Conservation (phyloP, 495 filamentous ascomycete genomes). For the Penicillium cosmopolitanum region DNA sequence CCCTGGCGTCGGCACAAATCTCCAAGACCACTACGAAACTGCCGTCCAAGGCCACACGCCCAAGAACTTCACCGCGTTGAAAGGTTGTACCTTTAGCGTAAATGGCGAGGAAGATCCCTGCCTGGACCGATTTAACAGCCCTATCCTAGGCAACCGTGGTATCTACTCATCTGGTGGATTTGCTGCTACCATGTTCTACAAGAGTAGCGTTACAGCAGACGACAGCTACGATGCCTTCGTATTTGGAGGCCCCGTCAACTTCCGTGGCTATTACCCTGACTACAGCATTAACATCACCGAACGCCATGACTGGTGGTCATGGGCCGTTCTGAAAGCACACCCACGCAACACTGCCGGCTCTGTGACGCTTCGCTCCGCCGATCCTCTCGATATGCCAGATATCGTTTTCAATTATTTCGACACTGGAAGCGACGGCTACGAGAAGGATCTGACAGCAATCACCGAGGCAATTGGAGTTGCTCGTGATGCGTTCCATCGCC, state of each 20-base stretch:
- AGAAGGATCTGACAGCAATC: slow-evolving; percentile 50
- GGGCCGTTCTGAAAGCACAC: slow-evolving; percentile 57
- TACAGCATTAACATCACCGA: slow-evolving; percentile 35
- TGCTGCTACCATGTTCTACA: slow-evolving; percentile 49
- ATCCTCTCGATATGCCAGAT: slow-evolving; percentile 57
- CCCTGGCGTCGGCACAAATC: slow-evolving; percentile 66
- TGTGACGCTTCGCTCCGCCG: slow-evolving; percentile 50
- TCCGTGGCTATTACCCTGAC: slow-evolving; percentile 45
- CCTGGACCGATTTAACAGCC: slow-evolving; percentile 47
- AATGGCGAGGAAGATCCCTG: slow-evolving; percentile 46
- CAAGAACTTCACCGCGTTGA: slow-evolving; percentile 42
- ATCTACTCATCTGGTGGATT: slow-evolving; percentile 55
- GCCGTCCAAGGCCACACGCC: slow-evolving; percentile 50
- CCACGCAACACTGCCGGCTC: slow-evolving; percentile 56
- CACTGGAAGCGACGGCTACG: slow-evolving; percentile 38
- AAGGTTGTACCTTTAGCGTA: slow-evolving; percentile 48
- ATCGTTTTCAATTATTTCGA: slow-evolving; percentile 63
- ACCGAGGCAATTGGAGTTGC: slow-evolving; percentile 50
- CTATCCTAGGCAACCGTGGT: slow-evolving; percentile 42
- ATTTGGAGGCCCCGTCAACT: slow-evolving; percentile 55
- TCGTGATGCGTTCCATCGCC: slow-evolving; percentile 41
- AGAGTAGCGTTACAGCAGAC: slow-evolving; percentile 41
- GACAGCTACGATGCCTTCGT: slow-evolving; percentile 54
- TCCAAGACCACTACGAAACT: slow-evolving; percentile 68
- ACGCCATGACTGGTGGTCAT: slow-evolving; percentile 45